Base-by-base conservation (phyloP, 106 monocot species). In the Vanilla planifolia region DNA sequence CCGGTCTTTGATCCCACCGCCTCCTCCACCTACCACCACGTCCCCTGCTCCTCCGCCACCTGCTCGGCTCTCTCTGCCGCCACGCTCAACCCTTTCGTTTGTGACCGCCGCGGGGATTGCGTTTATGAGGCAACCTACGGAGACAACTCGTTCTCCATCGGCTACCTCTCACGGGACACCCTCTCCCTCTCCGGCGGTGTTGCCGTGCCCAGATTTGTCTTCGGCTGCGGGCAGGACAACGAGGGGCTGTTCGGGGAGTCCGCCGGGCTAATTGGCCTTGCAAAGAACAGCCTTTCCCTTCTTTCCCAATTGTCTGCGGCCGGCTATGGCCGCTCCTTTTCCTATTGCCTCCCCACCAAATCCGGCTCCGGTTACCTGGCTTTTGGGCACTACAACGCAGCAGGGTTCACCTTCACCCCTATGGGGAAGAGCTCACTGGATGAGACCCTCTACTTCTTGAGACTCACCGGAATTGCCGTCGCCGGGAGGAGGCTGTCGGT, bases 171-270 rank as follows among this genome's bases (percentile, higher is more conserved):
- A 20, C 50, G 26, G 1, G 55, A 56, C 32, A 72, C 55, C 1
- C 35, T 71, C 55, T 71, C 64, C 15, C 32, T 40, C 57, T 70
- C 61, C 57, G 2, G 27, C 51, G 11, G 2, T 1, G 51, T 11
- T 1, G 51, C 34, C 19, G 14, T 67, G 5, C 67, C 78, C 3
- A 51, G 59, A 51, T 89, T 95, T 62, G 43, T 78, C 62, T 85
- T 64, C 70, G 94, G 94, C 25, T 95, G 94, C 35, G 94, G 94
- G 16, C 80, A 89, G 55, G 86, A 95, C 73, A 95, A 95, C 47
- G 80, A 83, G 51, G 94, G 94, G 48, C 77, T 95, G 6, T 95
- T 86, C 73, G 94, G 94, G 4, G 39, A 43, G 11, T 61, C 86
- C 1, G 94, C 89, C 2, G 94, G 94, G 20, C 69, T 95, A 43